phyloP scores from a whole-genome alignment of 2,329 filamentous ascomycete species.

The Arthrocladium fulminans region DNA sequence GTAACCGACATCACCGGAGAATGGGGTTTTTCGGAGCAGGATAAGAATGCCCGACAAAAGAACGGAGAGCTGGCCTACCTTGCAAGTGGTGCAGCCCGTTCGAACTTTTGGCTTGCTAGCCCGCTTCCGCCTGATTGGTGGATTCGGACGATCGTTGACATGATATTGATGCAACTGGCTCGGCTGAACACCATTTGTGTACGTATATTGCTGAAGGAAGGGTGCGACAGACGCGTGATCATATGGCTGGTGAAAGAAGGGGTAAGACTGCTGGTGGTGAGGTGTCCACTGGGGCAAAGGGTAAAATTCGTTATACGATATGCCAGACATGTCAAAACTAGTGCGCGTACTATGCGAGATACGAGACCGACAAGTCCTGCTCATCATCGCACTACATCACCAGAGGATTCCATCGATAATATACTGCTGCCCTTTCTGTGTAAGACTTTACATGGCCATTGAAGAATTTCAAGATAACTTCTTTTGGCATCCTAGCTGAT shows the following conservation, averaged over 20 bases:
- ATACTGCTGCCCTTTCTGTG: background rate
- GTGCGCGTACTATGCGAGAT: slow-evolving; percentile 3
- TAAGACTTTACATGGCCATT: background rate
- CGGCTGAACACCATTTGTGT: background rate
- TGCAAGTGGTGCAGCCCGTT: slow-evolving; percentile 13
- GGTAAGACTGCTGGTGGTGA: slow-evolving; percentile 2
- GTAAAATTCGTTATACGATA: slow-evolving; percentile 6
- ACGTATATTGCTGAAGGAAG: background rate
- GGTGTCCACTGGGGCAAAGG: slow-evolving; percentile 7
- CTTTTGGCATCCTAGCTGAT: background rate
- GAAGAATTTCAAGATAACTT: background rate
- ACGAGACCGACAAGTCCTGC: slow-evolving; percentile 2
- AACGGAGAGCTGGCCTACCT: slow-evolving; percentile 4
- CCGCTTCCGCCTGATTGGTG: slow-evolving; percentile 9
- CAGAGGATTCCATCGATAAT: slow-evolving; percentile 2
- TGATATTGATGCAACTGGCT: background rate
- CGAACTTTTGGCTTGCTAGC: slow-evolving; percentile 11
- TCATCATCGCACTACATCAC: background rate
- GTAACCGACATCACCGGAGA: background rate
- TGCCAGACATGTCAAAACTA: slow-evolving; percentile 7
- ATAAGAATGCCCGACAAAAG: background rate
- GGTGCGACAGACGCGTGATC: background rate
- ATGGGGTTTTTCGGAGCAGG: too few relatives aligned
- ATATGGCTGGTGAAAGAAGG: background rate
- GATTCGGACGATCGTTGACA: background rate